Conservation (phyloP, 441 rosid genomes). For the Daphne laureola region DNA sequence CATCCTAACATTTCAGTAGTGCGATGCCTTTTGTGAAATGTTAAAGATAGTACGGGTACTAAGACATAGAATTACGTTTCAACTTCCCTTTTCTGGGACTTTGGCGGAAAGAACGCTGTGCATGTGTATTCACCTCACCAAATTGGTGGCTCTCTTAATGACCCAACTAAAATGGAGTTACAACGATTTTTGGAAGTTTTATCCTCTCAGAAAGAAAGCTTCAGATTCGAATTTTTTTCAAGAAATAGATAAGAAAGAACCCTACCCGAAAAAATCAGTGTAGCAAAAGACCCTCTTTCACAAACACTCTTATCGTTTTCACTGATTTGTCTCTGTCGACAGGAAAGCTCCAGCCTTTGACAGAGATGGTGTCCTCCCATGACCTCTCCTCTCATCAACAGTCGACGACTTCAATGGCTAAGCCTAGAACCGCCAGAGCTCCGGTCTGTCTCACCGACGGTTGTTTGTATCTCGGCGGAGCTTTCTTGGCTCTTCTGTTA, state of each 20-base stretch:
- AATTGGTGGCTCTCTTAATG: too few species aligned
- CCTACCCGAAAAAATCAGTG: background rate
- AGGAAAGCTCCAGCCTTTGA: background rate
- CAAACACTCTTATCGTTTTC: background rate
- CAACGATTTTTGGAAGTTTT: too few species aligned
- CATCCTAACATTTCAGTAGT: too few species aligned
- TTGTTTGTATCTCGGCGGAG: conserved; percentile 42
- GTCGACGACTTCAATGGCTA: conserved; percentile 45
- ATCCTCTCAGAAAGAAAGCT: too few species aligned
- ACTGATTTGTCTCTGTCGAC: background rate
- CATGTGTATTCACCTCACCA: too few species aligned
- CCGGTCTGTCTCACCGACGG: conserved; percentile 31
- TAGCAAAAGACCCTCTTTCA: background rate
- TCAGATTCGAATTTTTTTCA: background rate
- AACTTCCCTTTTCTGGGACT: too few species aligned
- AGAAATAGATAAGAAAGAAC: background rate
- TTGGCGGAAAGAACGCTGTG: too few species aligned
- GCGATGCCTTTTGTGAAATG: too few species aligned
- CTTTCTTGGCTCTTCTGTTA: conserved; percentile 36
- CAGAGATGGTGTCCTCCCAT: conserved; percentile 27
- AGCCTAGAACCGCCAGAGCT: conserved; percentile 24
- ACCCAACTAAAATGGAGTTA: too few species aligned
- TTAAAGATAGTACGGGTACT: too few species aligned
- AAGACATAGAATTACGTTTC: too few species aligned
- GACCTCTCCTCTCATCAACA: conserved; percentile 18